Percentiles rank a stretch among this genome's conserved stretches.
phyloP scores from a whole-genome alignment of 73 alveolate species.

The Durusdinium trenchii region DNA sequence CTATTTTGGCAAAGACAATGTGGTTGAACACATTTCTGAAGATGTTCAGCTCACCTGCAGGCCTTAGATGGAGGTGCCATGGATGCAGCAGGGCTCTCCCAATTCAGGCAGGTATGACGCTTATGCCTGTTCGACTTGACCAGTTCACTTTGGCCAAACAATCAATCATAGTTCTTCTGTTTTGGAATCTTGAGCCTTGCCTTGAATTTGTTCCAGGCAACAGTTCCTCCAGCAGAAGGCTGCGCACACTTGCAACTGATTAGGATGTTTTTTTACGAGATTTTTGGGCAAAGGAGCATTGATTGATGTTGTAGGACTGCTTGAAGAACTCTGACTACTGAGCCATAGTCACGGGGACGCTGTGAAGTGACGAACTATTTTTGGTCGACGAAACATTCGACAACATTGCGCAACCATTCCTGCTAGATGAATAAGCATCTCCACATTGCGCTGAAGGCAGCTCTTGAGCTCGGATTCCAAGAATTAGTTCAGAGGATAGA shows the following conservation, averaged over 20 bases:
- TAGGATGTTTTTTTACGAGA: background rate
- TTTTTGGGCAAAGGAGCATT: background rate
- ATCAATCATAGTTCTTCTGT: background rate
- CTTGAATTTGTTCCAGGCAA: background rate
- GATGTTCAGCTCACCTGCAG: background rate
- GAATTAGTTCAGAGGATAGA: background rate
- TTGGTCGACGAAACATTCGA: background rate
- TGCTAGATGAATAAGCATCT: conserved; percentile 47
- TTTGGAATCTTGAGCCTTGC: background rate
- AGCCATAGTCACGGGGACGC: too few relatives aligned
- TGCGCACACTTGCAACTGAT: background rate
- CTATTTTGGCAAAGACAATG: too few relatives aligned
- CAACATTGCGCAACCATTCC: background rate
- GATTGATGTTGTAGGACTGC: too few relatives aligned
- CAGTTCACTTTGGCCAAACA: background rate
- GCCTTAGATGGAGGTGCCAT: conserved; percentile 50
- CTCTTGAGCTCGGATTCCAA: background rate
- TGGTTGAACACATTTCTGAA: background rate
- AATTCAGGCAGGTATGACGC: background rate
- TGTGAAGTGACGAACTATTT: too few relatives aligned
- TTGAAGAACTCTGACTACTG: too few relatives aligned
- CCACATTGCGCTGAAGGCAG: conserved; percentile 28
- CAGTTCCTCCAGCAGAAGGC: conserved; percentile 54
- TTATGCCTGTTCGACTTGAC: background rate
- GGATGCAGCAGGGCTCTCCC: conserved; percentile 18